Base-by-base conservation (phyloP, 2,329 filamentous ascomycete genomes). In the Microdochium nivale region DNA sequence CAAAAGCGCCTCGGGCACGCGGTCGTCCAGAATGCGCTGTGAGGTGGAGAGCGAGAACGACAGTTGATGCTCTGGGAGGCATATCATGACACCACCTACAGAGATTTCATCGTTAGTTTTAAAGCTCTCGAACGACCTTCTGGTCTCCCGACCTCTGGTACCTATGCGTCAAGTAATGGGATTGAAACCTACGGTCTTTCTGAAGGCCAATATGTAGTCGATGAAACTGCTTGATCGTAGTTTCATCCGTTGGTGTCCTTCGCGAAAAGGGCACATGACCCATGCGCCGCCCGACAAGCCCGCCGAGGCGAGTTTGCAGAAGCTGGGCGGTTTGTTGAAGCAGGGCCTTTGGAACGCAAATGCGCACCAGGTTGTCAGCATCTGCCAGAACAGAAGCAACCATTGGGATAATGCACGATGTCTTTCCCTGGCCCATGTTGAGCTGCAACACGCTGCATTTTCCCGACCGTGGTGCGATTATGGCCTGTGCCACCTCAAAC, bases 371-470 rank as follows among this genome's bases (percentile, higher is more conserved):
- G 0, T 69, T 63, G 0, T 63, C 60, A 0, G 67, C 62, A 55
- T 81, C 64, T 0, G 77, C 77, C 1, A 81, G 61, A 0, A 69
- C 54, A 0, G 69, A 66, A 0, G 73, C 68, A 0, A 68, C 75
- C 71, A 81, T 77, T 0, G 78, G 78, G 7, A 81, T 72, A 23
- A 81, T 78, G 48, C 72, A 73, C 0, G 76, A 79, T 0, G 79
- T 82, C 62, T 83, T 84, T 0, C 79, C 76, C 51, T 83, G 74
- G 0, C 83, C 83, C 83, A 87, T 87, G 54, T 85, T 81, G 65
- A 87, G 75, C 54, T 87, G 83, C 1, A 86, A 56, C 0, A 86
- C 79, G 0, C 81, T 81, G 53, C 85, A 86, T 0, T 65, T 55
- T 0, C 68, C 66, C 0, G 77, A 79, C 0, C 58, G 51, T 0